A percentile compares a stretch with the other conserved stretches of the same genome.
Conservation (phyloP, 148 eudicot genomes). For the Silene uniflora region DNA sequence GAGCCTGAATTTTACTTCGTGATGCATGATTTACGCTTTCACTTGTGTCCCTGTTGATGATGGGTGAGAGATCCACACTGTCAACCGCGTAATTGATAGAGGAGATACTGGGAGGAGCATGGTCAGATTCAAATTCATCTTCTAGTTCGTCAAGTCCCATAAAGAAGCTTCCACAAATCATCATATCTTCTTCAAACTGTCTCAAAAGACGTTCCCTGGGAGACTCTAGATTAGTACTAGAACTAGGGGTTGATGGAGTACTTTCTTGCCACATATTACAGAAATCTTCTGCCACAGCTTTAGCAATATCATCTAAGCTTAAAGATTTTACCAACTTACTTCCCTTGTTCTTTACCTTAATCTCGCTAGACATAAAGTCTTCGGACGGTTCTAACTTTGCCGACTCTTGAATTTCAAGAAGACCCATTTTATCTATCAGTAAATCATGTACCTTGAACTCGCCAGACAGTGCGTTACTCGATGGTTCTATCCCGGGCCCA, state of each 20-base stretch:
- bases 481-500: slow-evolving; percentile 24
- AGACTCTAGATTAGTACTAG: slow-evolving; percentile 70
- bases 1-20: slow-evolving; percentile 48
- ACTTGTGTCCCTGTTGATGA: slow-evolving; percentile 8
- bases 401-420: slow-evolving; percentile 27
- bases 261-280: slow-evolving; percentile 62
- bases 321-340: slow-evolving; percentile 38
- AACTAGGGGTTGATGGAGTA: slow-evolving; percentile 49
- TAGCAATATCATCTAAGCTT: slow-evolving; percentile 60
- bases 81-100: slow-evolving; percentile 28
- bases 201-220: slow-evolving; percentile 74
- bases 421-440: slow-evolving; percentile 18
- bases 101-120: slow-evolving; percentile 32
- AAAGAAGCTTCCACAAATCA: slow-evolving; percentile 58
- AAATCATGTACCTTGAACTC: slow-evolving; percentile 13
- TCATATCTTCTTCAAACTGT: slow-evolving; percentile 77
- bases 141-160: slow-evolving; percentile 39
- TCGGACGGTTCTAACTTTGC: slow-evolving; percentile 23
- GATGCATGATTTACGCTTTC: slow-evolving; percentile 30
- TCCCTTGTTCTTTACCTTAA: slow-evolving; percentile 24
- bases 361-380: slow-evolving; percentile 16
- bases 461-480: slow-evolving; percentile 7
- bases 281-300: slow-evolving; percentile 70
- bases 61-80: slow-evolving; percentile 30
- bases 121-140: slow-evolving; percentile 29